Evolutionary conservation across 2,329 filamentous ascomycete genomes (phyloP).

Genomic region (Monosporascus sp.): DNA sequence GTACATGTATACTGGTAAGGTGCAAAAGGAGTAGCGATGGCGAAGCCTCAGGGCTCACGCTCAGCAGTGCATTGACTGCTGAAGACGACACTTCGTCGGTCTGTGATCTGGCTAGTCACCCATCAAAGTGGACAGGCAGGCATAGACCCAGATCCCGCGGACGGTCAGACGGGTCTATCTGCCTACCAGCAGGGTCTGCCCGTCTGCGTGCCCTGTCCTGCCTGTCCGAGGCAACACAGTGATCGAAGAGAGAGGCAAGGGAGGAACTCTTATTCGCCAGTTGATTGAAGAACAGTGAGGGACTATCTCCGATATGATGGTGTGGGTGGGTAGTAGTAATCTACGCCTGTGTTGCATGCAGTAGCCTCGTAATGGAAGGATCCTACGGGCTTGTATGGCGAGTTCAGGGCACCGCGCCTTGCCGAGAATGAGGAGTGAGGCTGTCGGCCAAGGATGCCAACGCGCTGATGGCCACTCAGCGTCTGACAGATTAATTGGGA

Average conservation of each 20-base stretch:
- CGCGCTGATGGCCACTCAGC: neutral
- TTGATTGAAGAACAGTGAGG: slow-evolving; percentile 10
- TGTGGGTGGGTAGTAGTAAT: slow-evolving; percentile 21
- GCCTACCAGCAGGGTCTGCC: neutral
- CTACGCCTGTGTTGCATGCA: slow-evolving; percentile 24
- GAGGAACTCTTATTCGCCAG: neutral
- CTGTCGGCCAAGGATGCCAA: slow-evolving; percentile 23
- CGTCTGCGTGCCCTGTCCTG: too few relatives aligned
- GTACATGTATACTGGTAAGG: too few relatives aligned
- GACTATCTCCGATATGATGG: slow-evolving; percentile 26
- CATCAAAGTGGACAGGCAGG: too few relatives aligned
- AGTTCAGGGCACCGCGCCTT: slow-evolving; percentile 13
- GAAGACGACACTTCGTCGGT: too few relatives aligned
- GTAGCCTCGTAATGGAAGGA: slow-evolving; percentile 28
- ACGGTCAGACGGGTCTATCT: neutral
- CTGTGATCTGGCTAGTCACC: too few relatives aligned
- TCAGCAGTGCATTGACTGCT: too few relatives aligned
- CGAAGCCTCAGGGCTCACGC: too few relatives aligned
- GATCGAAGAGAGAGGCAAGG: too few relatives aligned
- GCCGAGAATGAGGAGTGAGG: slow-evolving; percentile 28
- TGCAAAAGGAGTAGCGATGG: too few relatives aligned
- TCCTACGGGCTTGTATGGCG: slow-evolving; percentile 2
- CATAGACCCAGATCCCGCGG: too few relatives aligned
- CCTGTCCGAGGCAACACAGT: too few relatives aligned
- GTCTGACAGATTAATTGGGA: neutral